These are phyloP conservation scores for Ganoderma meredithae DNA, from an alignment of 1,284 basidiomycete species.

Conservation along the genomic window DNA sequence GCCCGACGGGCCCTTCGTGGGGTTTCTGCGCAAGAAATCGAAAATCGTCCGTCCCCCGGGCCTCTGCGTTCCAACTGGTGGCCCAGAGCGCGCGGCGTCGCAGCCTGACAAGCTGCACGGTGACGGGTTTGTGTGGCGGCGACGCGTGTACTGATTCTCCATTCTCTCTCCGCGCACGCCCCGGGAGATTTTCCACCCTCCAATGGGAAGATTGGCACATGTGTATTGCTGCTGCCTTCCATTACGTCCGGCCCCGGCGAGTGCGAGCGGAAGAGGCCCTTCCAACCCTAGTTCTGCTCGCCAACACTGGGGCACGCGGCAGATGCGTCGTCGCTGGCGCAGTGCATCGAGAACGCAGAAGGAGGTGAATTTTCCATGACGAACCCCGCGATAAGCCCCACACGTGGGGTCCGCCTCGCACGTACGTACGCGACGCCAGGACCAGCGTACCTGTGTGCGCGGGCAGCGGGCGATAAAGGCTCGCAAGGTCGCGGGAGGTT, in stretches of 20 bases:
- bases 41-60: not conserved
- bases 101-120: not conserved
- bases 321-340: constrained; percentile 6
- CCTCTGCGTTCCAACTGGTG: not conserved
- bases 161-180: constrained; percentile 1
- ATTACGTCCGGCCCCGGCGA: constrained; percentile 21
- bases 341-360: not conserved
- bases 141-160: constrained; percentile 1
- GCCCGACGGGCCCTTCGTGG: constrained; percentile 5
- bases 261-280: no score
- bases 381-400: constrained; percentile 31
- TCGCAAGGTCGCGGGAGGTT: constrained; percentile 3
- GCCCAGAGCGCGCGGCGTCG: not conserved
- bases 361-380: constrained; percentile 8
- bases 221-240: not conserved
- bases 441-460: constrained; percentile 10
- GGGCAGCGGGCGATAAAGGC: constrained; percentile 15
- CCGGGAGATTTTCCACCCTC: constrained; percentile 4
- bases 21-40: constrained; percentile 3
- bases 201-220: no score
- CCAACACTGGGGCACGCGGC: constrained; percentile 16
- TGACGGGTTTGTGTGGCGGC: not conserved
- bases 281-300: constrained; percentile 17
- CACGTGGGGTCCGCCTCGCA: constrained; percentile 27
- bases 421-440: constrained; percentile 7